Base-by-base conservation (phyloP, 169 alveolate genomes). In the Babesia divergens region DNA sequence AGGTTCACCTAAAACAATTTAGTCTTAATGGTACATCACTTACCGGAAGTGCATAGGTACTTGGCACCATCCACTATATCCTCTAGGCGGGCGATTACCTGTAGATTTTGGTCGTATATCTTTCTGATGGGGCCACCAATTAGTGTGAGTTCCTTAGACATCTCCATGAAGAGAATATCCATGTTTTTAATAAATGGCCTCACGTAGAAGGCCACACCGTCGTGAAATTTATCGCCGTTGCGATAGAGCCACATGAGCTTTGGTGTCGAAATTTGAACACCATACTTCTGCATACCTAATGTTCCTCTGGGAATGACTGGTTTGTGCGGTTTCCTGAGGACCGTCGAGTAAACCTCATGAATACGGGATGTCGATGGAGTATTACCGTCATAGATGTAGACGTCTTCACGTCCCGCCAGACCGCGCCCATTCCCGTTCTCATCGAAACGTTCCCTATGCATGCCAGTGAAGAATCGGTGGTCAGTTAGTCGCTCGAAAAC, bases 11-110 rank as follows among this genome's bases (percentile, higher is more conserved):
- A 83, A 26, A 26, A 54, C 43, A 56, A 46, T 50, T 35, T 53
- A 35, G 32, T 44, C n/a, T 13, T n/a, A 51, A 24, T 35, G 6
- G 5, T 47, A 11, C 9, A 47, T 9, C 54, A 79, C 75, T 42
- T 66, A 67, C 96, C 96, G 20, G 94, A 89, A 26, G 95, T 87
- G 65, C 94, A 90, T 18, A 91, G 72, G 74, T 91, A 93, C 65
- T 93, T 93, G 29, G 94, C 97, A 6, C 97, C 97, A 65, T 93
- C 96, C 24, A 89, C 86, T 22, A 93, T 74, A 14, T 87, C 94
- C n/a, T 69, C 83, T 14, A 93, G 52, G 32, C 66, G 70, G 34
- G 71, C 83, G 6, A 93, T 84, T n/a, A 49, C 82, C 18, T 80
- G 54, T 28, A 93, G 77, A 46, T 93, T 92, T 58, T 93, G 96